phyloP scores from a whole-genome alignment of 2,329 filamentous ascomycete genomes.

The Fusarium domesticum region DNA sequence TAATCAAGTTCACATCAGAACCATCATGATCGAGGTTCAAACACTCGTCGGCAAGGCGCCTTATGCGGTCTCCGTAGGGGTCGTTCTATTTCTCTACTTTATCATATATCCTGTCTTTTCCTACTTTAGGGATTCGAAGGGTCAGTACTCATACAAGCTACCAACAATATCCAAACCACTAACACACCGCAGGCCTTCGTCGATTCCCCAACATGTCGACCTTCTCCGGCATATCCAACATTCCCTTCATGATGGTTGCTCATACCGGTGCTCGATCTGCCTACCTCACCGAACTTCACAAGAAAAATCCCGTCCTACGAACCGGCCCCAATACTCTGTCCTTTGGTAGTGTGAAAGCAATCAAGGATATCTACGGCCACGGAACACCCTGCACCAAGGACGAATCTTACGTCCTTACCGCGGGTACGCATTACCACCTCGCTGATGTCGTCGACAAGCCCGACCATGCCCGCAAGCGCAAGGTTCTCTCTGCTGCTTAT shows the following conservation, averaged over 20 bases:
- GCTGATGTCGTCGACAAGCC: constrained; percentile 50
- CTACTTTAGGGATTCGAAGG: constrained; percentile 1
- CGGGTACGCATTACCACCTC: constrained; percentile 49
- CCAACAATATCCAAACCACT: not conserved
- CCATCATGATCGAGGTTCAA: not conserved
- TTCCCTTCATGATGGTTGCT: constrained; percentile 15
- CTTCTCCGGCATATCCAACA: constrained; percentile 19
- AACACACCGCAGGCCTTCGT: constrained; percentile 9
- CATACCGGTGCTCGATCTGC: constrained; percentile 41
- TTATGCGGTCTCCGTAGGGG: constrained; percentile 13
- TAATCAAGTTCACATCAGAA: not conserved
- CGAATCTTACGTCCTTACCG: constrained; percentile 40
- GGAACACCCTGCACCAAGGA: constrained; percentile 50
- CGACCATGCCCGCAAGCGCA: constrained; percentile 51
- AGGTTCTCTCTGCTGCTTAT: constrained; percentile 49
- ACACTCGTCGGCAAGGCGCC: constrained; percentile 13
- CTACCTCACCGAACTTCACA: constrained; percentile 47
- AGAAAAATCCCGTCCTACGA: constrained; percentile 35
- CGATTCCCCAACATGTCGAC: constrained; percentile 21
- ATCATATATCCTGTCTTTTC: constrained; percentile 10
- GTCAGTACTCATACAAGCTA: not conserved
- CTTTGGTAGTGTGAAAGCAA: constrained; percentile 23
- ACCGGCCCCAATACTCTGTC: constrained; percentile 26
- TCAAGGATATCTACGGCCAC: constrained; percentile 41
- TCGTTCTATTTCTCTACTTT: constrained; percentile 10